These are phyloP conservation scores for Neonectria faginata DNA, from an alignment of 2,329 filamentous ascomycete species.

Conservation along the genomic window DNA sequence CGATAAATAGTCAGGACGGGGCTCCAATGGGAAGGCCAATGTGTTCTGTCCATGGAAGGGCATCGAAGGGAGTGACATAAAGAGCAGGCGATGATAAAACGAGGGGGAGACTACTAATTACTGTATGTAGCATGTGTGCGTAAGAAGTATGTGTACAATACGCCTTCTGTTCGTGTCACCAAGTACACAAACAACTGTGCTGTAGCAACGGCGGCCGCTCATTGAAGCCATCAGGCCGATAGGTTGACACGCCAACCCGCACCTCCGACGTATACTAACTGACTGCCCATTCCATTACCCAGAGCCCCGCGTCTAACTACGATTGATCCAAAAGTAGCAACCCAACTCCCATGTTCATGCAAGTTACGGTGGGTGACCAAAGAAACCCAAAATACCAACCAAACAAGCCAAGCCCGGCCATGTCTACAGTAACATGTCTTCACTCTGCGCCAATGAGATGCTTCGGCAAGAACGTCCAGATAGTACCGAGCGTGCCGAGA, in stretches of 20 bases:
- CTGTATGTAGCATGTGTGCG: too few relatives aligned
- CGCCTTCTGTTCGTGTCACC: background rate
- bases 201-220: constrained; percentile 7
- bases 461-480: constrained; percentile 90
- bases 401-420: background rate
- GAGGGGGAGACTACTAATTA: background rate
- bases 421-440: constrained; percentile 9
- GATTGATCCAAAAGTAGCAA: constrained; percentile 6
- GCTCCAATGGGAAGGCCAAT: background rate
- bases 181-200: background rate
- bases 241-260: constrained; percentile 10
- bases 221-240: constrained; percentile 10
- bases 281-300: too few relatives aligned
- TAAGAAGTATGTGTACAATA: background rate
- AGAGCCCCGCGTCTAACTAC: too few relatives aligned
- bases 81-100: background rate
- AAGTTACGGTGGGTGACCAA: constrained; percentile 9
- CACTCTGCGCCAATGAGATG: constrained; percentile 70
- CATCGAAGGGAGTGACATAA: background rate
- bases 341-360: constrained; percentile 7
- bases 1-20: background rate
- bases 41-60: background rate
- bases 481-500: constrained; percentile 81
- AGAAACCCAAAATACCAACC: constrained; percentile 21
- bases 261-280: background rate